Evolutionary conservation across 352 stramenopile species (phyloP), one percentile per base, ranked within the genome.

Genomic region (Phytophthora syringae): DNA sequence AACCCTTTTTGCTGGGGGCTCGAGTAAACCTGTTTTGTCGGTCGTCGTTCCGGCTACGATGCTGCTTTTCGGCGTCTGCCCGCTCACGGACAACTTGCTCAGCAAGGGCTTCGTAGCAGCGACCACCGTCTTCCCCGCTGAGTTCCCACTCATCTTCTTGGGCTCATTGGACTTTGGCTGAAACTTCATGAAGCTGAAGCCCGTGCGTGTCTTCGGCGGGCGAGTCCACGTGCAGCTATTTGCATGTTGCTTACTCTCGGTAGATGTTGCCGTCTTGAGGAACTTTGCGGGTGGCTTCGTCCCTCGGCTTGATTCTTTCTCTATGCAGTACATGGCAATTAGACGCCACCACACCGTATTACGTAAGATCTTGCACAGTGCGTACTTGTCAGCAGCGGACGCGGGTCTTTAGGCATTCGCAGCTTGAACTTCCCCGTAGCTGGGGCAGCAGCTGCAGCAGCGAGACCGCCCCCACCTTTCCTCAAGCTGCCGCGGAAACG

Each of bases 361-460:
- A 56, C 9, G 5, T 5, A 16, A 15, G 40, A 27, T 47, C 6
- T 30, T 42, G 50, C 18, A 9, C 36, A 66, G n/a, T 43, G 36
- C 65, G 52, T 68, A 78, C 65, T 67, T 21, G 57, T 51, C 15
- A 71, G 16, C 15, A 61, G 56, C 15, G 60, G 60, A 24, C 67
- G 34, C 7, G 52, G 62, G 40, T 59, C 52, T 55, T 63, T 72
- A 4, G 64, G 43, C 12, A 47, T 37, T 27, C 24, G 37, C 18
- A 73, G 51, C 49, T 76, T 79, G 16, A 79, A 70, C 30, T 76
- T 74, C 30, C 55, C 47, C 52, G 66, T 67, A 16, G 12, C 18
- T 32, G 56, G 28, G 2, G 45, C n/a, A 32, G 22, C 32, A 44
- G 52, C 40, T 24, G 44, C 18, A 27, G 34, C 21, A 32, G 43